Percentiles rank a stretch among this genome's conserved stretches.
These are phyloP conservation scores for Ganoderma sinense DNA, from an alignment of 1,284 basidiomycete genomes.

Conservation along the genomic window DNA sequence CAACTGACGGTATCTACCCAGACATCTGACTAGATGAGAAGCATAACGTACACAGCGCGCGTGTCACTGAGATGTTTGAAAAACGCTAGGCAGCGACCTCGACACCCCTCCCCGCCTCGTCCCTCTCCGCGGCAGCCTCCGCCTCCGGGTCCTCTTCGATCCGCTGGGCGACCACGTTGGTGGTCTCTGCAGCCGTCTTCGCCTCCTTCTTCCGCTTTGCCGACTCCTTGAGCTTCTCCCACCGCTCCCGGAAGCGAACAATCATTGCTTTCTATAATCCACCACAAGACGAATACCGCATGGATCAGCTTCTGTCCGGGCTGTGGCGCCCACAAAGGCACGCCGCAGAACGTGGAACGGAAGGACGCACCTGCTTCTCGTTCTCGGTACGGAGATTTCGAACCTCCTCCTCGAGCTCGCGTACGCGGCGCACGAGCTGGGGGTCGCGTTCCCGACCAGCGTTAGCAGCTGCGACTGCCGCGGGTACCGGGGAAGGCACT, in stretches of 20 bases:
- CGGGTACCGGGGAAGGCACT: slow-evolving; percentile 55
- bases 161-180: slow-evolving; percentile 60
- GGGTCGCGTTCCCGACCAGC: slow-evolving; percentile 65
- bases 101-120: slow-evolving; percentile 24
- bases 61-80: not conserved
- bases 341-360: not conserved
- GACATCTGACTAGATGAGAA: not conserved
- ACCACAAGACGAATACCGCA: not conserved
- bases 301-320: slow-evolving; percentile 17
- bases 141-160: slow-evolving; percentile 85
- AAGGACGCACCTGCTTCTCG: slow-evolving; percentile 75
- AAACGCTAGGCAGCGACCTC: slow-evolving; percentile 8
- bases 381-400: slow-evolving; percentile 71
- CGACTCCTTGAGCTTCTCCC: slow-evolving; percentile 89
- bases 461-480: slow-evolving; percentile 59
- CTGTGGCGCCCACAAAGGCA: not conserved
- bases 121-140: slow-evolving; percentile 65
- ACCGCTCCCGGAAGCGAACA: slow-evolving; percentile 83
- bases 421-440: slow-evolving; percentile 70
- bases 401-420: slow-evolving; percentile 84
- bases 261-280: slow-evolving; percentile 78
- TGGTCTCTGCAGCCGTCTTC: slow-evolving; percentile 63
- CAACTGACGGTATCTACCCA: not conserved
- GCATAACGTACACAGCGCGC: not conserved
- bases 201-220: slow-evolving; percentile 88